Evolutionary conservation across 345 rosid genomes (phyloP).

Genomic region (Boechera stricta): DNA sequence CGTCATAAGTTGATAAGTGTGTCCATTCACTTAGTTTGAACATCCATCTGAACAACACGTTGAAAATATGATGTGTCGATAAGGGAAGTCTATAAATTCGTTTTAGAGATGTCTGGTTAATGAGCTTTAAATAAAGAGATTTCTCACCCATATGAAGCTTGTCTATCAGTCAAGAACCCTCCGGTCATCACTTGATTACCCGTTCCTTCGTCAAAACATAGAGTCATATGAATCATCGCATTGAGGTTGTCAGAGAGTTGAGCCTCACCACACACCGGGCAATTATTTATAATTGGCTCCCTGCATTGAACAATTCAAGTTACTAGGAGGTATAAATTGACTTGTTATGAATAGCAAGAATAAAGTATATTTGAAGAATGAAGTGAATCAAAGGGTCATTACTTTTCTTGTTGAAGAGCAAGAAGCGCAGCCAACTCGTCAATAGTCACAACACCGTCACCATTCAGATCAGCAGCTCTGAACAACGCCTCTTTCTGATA

Average conservation of each 20-base stretch:
- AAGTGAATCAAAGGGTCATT: conserved; percentile 42
- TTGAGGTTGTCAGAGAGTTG: conserved; percentile 76
- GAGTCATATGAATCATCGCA: conserved; percentile 82
- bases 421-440: conserved; percentile 95
- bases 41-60: conserved; percentile 67
- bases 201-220: conserved; percentile 96
- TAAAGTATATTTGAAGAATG: not conserved
- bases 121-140: conserved; percentile 8
- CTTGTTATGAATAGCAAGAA: not conserved
- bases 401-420: conserved; percentile 86
- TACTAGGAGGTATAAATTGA: not conserved
- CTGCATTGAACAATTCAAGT: conserved; percentile 48
- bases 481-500: conserved; percentile 88
- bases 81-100: not conserved
- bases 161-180: conserved; percentile 93
- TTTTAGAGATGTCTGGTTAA: not conserved
- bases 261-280: conserved; percentile 90
- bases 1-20: conserved; percentile 80
- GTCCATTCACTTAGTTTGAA: conserved; percentile 98
- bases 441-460: conserved; percentile 85
- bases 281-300: conserved; percentile 76
- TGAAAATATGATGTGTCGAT: not conserved
- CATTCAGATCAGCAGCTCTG: conserved; percentile 84
- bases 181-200: conserved; percentile 95
- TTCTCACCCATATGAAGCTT: conserved; percentile 89